A percentile compares a stretch with the other conserved stretches of the same genome.
Evolutionary conservation across 164 flowering plant species (phyloP).

Genomic region (Liquidambar formosana): DNA sequence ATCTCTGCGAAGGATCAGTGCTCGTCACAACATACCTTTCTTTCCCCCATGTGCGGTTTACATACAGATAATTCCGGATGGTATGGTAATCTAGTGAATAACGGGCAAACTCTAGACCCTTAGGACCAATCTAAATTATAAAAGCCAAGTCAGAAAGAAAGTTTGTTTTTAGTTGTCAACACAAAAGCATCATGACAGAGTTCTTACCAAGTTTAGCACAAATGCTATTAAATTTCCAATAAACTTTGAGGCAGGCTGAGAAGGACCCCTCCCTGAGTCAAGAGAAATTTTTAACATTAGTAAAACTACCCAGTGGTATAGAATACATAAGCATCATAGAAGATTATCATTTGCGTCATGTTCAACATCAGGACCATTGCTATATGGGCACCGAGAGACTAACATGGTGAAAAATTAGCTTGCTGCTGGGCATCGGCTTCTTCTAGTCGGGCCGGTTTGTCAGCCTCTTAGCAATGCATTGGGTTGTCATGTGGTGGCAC

Average conservation of each 20-base stretch:
- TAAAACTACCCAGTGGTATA: not conserved
- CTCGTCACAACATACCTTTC: conserved; percentile 47
- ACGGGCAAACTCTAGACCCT: conserved; percentile 95
- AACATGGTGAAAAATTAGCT: no score
- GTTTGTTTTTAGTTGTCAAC: not conserved
- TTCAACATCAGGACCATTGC: not conserved
- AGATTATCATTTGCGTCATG: not conserved
- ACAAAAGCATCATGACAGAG: conserved; percentile 2
- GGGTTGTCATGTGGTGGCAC: no score
- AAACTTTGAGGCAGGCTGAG: conserved; percentile 86
- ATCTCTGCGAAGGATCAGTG: not conserved
- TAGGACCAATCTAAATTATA: conserved; percentile 81
- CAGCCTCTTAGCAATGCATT: no score
- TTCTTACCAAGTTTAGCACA: conserved; percentile 70
- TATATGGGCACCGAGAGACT: no score
- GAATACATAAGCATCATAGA: not conserved
- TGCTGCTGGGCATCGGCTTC: no score
- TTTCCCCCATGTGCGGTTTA: conserved; percentile 85
- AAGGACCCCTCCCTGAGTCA: conserved; percentile 74
- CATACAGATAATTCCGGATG: conserved; percentile 80
- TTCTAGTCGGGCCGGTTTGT: no score
- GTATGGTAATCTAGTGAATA: conserved; percentile 97
- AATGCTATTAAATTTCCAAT: conserved; percentile 87
- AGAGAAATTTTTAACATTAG: not conserved
- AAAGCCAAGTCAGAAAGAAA: conserved; percentile 13